phyloP scores from a whole-genome alignment of 805 yeast genomes.

The Ogataea ganodermae region DNA sequence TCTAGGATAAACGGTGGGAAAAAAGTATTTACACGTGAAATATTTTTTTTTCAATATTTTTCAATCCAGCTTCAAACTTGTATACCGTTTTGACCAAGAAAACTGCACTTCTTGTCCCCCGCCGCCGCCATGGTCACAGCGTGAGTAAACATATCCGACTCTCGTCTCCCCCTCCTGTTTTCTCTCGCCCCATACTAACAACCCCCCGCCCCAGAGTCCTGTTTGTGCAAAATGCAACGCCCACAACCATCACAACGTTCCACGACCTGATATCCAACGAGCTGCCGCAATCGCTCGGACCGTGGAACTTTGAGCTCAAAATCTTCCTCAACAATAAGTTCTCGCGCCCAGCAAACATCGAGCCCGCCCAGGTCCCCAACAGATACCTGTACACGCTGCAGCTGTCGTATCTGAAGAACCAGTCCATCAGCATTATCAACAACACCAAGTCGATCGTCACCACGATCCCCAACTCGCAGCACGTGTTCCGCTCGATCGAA shows the following conservation, averaged over 20 bases:
- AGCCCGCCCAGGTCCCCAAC: slow-evolving; percentile 40
- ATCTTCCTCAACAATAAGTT: slow-evolving; percentile 65
- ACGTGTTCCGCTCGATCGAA: slow-evolving; percentile 14
- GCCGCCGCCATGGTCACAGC: no score
- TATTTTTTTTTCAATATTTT: no score
- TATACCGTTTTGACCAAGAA: no score
- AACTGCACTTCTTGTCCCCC: no score
- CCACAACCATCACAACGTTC: slow-evolving; percentile 64
- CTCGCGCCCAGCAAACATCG: slow-evolving; percentile 42
- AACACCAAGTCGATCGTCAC: slow-evolving; percentile 41
- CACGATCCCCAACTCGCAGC: slow-evolving; percentile 27
- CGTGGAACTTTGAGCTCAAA: slow-evolving; percentile 71
- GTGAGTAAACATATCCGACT: not conserved
- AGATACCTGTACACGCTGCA: slow-evolving; percentile 52
- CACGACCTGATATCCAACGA: slow-evolving; percentile 73
- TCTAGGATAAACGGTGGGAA: no score
- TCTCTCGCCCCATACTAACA: not conserved
- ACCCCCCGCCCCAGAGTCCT: slow-evolving; percentile 34
- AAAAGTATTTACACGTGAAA: no score
- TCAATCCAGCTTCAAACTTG: no score
- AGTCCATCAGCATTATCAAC: slow-evolving; percentile 51
- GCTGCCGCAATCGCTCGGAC: slow-evolving; percentile 58
- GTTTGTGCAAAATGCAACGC: slow-evolving; percentile 46
- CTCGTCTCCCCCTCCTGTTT: not conserved
- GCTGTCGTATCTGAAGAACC: slow-evolving; percentile 49